These are phyloP conservation scores for Pinus albicaulis DNA, from an alignment of 75 land plant species.

Conservation along the genomic window DNA sequence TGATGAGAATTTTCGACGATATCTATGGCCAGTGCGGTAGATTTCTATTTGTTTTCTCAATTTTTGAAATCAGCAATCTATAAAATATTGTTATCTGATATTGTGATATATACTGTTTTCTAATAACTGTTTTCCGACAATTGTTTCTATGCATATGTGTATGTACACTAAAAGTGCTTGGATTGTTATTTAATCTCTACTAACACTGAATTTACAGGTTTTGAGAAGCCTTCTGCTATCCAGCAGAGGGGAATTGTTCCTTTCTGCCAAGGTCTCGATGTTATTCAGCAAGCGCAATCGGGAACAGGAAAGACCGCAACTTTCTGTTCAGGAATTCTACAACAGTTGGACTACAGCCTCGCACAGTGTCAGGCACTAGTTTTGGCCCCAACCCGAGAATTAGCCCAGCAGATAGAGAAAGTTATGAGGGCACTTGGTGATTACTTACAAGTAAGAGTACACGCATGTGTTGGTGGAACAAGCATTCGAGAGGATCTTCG, in stretches of 20 bases:
- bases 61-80: neutral
- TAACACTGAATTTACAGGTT: conserved; percentile 28
- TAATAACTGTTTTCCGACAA: neutral
- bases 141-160: no score
- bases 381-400: conserved; percentile 69
- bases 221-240: conserved; percentile 76
- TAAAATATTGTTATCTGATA: neutral
- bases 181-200: neutral
- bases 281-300: conserved; percentile 71
- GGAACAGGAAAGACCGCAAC: conserved; percentile 84
- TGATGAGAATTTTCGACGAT: neutral
- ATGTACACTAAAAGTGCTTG: neutral
- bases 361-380: conserved; percentile 69
- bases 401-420: conserved; percentile 79
- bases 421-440: conserved; percentile 87
- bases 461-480: conserved; percentile 83
- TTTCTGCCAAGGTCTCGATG: conserved; percentile 61
- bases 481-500: conserved; percentile 64
- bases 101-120: neutral
- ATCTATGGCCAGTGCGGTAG: neutral
- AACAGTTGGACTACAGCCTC: conserved; percentile 59
- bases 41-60: neutral
- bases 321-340: conserved; percentile 68
- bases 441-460: conserved; percentile 72
- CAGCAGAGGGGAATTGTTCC: conserved; percentile 84